Conservation (phyloP, 768 basidiomycete species). For the Tylopilus balloui region DNA sequence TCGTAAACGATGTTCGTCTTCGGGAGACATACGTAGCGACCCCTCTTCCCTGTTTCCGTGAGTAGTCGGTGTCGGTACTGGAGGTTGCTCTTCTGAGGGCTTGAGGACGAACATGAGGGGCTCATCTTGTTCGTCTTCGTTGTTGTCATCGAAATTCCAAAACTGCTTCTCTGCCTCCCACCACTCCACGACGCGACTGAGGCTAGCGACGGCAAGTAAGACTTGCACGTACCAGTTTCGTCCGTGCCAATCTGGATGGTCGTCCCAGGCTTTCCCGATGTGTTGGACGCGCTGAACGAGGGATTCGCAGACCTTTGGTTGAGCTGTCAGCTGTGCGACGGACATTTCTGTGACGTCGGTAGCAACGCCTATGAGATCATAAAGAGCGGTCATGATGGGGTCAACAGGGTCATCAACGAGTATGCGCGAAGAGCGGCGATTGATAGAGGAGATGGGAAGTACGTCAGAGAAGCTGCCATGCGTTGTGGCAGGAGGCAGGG, state of each 20-base stretch:
- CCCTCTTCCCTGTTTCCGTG: slow-evolving; percentile 31
- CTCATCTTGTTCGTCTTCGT: slow-evolving; percentile 85
- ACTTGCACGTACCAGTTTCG: slow-evolving; percentile 98
- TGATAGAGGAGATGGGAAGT: slow-evolving; percentile 40
- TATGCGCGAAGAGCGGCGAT: slow-evolving; percentile 77
- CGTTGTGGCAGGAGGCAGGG: slow-evolving; percentile 66
- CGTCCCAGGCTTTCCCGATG: slow-evolving; percentile 95
- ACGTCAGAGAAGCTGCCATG: slow-evolving; percentile 65
- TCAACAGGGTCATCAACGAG: slow-evolving; percentile 82
- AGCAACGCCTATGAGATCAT: slow-evolving; percentile 88
- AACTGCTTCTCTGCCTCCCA: slow-evolving; percentile 99
- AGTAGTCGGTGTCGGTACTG: slow-evolving; percentile 37
- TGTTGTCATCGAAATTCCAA: slow-evolving; percentile 97
- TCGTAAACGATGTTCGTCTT: slow-evolving; percentile 39
- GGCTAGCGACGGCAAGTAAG: slow-evolving; percentile 89
- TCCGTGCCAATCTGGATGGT: slow-evolving; percentile 97
- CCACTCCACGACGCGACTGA: slow-evolving; percentile 97
- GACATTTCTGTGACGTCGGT: slow-evolving; percentile 93
- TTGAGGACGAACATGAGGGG: slow-evolving; percentile 92
- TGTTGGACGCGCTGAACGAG: slow-evolving; percentile 87
- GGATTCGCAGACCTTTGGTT: slow-evolving; percentile 79
- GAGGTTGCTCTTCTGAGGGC: slow-evolving; percentile 61
- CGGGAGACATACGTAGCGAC: slow-evolving; percentile 35
- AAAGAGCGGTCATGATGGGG: slow-evolving; percentile 85
- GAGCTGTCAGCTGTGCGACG: slow-evolving; percentile 75